Evolutionary conservation across 2,329 filamentous ascomycete species (phyloP).

Genomic region (Huntiella savannae): DNA sequence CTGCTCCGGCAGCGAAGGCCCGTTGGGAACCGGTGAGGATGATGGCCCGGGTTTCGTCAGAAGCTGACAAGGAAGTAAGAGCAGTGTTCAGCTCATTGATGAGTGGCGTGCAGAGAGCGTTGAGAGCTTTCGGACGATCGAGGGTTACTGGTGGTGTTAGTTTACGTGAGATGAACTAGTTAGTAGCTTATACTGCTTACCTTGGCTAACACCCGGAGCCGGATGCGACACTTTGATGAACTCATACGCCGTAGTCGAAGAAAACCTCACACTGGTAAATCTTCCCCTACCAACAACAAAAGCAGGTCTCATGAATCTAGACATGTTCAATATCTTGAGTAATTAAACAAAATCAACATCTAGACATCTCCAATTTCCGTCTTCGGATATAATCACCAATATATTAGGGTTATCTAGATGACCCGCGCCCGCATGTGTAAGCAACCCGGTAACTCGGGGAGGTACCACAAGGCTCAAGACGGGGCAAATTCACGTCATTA

Average conservation of each 20-base stretch:
- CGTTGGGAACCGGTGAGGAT: constrained; percentile 75
- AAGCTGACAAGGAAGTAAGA: constrained; percentile 48
- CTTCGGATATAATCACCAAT: too few species aligned
- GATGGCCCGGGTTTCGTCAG: constrained; percentile 53
- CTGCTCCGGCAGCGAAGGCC: constrained; percentile 87
- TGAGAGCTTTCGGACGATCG: constrained; percentile 86
- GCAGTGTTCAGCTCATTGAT: constrained; percentile 78
- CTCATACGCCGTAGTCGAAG: constrained; percentile 41
- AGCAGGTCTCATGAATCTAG: too few species aligned
- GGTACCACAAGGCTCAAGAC: too few species aligned
- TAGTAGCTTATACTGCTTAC: constrained; percentile 28
- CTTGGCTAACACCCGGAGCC: constrained; percentile 74
- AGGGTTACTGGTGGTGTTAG: constrained; percentile 50
- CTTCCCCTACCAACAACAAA: too few species aligned
- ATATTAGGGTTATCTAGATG: too few species aligned
- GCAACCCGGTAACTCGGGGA: too few species aligned
- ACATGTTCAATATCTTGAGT: too few species aligned
- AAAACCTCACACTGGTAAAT: neutral
- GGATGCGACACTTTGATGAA: constrained; percentile 67
- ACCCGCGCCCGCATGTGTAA: too few species aligned
- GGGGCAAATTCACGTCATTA: too few species aligned
- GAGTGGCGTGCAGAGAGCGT: constrained; percentile 78
- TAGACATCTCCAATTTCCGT: too few species aligned
- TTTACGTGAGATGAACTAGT: constrained; percentile 4
- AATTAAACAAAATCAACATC: too few species aligned